Base-by-base conservation (phyloP, 164 flowering plant genomes). In the Liquidambar formosana region DNA sequence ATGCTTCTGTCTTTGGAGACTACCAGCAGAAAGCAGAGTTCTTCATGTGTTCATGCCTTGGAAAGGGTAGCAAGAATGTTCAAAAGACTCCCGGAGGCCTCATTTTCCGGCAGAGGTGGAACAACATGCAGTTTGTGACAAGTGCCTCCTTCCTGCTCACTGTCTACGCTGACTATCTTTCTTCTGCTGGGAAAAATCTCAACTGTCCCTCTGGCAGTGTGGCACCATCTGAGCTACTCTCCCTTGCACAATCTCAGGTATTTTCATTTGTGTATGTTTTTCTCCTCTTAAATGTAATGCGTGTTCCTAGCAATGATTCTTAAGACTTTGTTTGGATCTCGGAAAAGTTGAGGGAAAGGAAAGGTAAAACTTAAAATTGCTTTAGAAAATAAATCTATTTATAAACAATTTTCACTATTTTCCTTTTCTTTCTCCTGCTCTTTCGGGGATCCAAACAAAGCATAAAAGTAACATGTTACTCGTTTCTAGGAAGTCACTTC, bases 91-190 rank as follows among this genome's bases (percentile, higher is more conserved):
- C 98, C 0, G 98, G 97, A 1, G 98, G 98, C 43, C 86, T 92
- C 15, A 80, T 92, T 33, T 92, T 82, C 88, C 71, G 86, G 8
- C 98, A 94, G 81, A 80, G 91, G 61, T 94, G 97, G 98, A 94
- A 94, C 89, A 94, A 94, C 71, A 46, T 95, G 86, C 97, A 95
- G 79, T 94, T 92, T 61, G 98, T 90, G 1, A 90, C 98, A 0
- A 86, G 89, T 47, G 87, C 98, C 13, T 83, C 98, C 0, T 94
- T 90, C 81, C 76, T 94, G 8, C 69, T 82, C 8, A 87, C 93
- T 1, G 93, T 89, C 67, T 94, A 94, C 83, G 86, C 98, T 23
- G 98, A 94, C 68, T 90, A 89, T 10, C 85, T 92, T 18, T 5
- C 91, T 14, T 86, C 94, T 18, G 71, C 89, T 43, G 78, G 90